These are phyloP conservation scores for Roridomyces roridus DNA, from an alignment of 768 basidiomycete genomes.

Conservation along the genomic window DNA sequence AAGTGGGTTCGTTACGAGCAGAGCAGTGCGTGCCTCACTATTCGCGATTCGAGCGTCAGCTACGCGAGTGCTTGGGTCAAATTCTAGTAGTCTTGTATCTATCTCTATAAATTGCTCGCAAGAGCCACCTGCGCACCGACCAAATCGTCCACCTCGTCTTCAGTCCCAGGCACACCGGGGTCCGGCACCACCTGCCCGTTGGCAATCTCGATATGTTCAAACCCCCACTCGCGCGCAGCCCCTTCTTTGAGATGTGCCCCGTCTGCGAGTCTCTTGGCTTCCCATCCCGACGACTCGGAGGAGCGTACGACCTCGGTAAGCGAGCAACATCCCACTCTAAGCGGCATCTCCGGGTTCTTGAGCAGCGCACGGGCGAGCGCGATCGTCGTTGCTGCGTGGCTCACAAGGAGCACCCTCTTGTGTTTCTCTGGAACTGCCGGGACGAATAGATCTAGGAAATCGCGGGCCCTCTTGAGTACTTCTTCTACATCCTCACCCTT, in stretches of 20 bases:
- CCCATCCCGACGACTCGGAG: slow-evolving; percentile 55
- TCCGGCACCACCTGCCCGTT: slow-evolving; percentile 76
- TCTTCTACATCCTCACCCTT: slow-evolving; percentile 72
- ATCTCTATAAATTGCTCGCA: slow-evolving; percentile 42
- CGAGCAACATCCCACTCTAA: slow-evolving; percentile 80
- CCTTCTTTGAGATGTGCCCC: slow-evolving; percentile 66
- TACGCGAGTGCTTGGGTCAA: slow-evolving; percentile 91
- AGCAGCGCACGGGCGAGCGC: slow-evolving; percentile 65
- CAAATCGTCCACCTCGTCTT: slow-evolving; percentile 61
- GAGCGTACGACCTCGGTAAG: slow-evolving; percentile 58
- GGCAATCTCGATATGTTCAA: slow-evolving; percentile 70
- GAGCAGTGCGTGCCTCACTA: slow-evolving; percentile 73
- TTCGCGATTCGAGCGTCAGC: slow-evolving; percentile 90
- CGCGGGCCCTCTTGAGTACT: slow-evolving; percentile 64
- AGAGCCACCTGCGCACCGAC: slow-evolving; percentile 55
- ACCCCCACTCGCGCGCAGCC: slow-evolving; percentile 77
- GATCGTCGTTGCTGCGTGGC: slow-evolving; percentile 79
- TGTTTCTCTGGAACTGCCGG: slow-evolving; percentile 51
- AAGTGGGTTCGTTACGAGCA: slow-evolving; percentile 95
- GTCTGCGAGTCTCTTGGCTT: slow-evolving; percentile 53
- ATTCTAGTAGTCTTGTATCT: slow-evolving; percentile 46
- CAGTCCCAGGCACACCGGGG: slow-evolving; percentile 70
- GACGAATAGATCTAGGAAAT: slow-evolving; percentile 57
- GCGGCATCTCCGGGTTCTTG: slow-evolving; percentile 54
- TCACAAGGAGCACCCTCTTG: slow-evolving; percentile 63